Conservation (phyloP, 192 early-diverging fungal species). For the Dimargaris verticillata region DNA sequence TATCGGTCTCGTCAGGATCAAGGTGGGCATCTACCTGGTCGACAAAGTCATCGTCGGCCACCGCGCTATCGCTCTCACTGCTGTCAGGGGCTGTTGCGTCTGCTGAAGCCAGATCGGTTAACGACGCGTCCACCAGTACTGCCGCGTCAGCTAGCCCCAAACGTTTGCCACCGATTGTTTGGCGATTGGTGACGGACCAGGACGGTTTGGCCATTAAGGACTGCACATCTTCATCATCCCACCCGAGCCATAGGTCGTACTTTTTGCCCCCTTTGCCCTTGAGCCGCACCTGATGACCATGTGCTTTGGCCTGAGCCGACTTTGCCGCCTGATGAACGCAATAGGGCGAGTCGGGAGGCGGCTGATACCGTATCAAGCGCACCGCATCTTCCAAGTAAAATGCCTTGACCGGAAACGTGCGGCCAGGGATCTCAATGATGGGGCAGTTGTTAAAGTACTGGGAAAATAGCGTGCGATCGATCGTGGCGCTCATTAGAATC, state of each 20-base stretch:
- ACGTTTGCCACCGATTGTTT: too few species aligned
- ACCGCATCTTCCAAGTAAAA: slow-evolving; percentile 47
- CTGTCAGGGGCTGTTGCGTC: background rate
- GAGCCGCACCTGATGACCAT: slow-evolving; percentile 1
- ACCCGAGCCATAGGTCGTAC: background rate
- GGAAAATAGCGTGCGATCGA: slow-evolving; percentile 29
- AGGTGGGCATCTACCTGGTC: background rate
- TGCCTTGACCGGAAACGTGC: slow-evolving; percentile 39
- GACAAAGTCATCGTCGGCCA: background rate
- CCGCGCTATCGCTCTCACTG: background rate
- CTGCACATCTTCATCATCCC: background rate
- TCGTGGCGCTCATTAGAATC: slow-evolving; percentile 35
- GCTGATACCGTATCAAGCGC: background rate
- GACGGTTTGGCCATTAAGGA: too few species aligned
- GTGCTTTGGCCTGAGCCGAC: slow-evolving; percentile 10
- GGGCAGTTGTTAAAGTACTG: slow-evolving; percentile 35
- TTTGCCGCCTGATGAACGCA: background rate
- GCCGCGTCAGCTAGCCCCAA: too few species aligned
- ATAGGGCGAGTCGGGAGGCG: background rate
- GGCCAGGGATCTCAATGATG: slow-evolving; percentile 36
- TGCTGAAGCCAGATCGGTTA: background rate
- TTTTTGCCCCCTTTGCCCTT: slow-evolving; percentile 6
- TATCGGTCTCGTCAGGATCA: background rate
- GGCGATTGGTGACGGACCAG: too few species aligned
- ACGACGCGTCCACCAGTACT: background rate